A percentile compares a stretch with the other conserved stretches of the same genome.
Evolutionary conservation across 2,329 filamentous ascomycete species (phyloP).

Genomic region (Diplodia scrobiculata): DNA sequence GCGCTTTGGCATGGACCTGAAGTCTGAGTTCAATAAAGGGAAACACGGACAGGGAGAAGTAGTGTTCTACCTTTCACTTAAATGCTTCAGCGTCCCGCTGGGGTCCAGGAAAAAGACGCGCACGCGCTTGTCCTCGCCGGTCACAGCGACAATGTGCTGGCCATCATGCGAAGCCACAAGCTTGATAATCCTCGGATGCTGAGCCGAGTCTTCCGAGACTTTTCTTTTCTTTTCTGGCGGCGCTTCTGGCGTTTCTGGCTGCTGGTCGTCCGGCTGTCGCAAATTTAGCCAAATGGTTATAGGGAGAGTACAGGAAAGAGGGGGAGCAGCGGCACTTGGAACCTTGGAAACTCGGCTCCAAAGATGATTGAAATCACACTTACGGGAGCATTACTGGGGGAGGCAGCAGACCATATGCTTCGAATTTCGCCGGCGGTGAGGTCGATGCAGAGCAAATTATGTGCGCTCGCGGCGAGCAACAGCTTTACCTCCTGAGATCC

Average conservation of each 20-base stretch:
- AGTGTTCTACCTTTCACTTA: constrained; percentile 68
- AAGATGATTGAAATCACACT: constrained; percentile 31
- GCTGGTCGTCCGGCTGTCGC: constrained; percentile 25
- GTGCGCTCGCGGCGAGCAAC: constrained; percentile 73
- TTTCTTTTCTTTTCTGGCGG: constrained; percentile 49
- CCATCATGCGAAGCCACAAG: constrained; percentile 66
- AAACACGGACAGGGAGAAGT: neutral
- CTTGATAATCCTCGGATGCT: constrained; percentile 64
- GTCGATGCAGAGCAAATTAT: constrained; percentile 69
- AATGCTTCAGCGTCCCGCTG: constrained; percentile 62
- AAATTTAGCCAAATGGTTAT: constrained; percentile 33
- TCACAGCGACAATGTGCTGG: constrained; percentile 73
- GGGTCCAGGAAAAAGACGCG: constrained; percentile 74
- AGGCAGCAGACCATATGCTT: constrained; percentile 59
- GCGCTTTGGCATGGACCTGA: constrained; percentile 82
- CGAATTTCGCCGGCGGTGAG: constrained; percentile 60
- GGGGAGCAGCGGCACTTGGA: constrained; percentile 29
- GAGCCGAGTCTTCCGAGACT: constrained; percentile 28
- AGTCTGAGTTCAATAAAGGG: neutral
- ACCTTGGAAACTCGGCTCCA: neutral
- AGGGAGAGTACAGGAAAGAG: constrained; percentile 27
- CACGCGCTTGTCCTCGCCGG: constrained; percentile 87
- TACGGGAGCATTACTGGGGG: constrained; percentile 33
- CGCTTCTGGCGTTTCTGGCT: constrained; percentile 37
- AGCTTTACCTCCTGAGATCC: constrained; percentile 45